Evolutionary conservation across 176 grass and related monocot genomes (phyloP), one percentile per base, ranked within the genome.

Genomic region (Cymbopogon citratus): DNA sequence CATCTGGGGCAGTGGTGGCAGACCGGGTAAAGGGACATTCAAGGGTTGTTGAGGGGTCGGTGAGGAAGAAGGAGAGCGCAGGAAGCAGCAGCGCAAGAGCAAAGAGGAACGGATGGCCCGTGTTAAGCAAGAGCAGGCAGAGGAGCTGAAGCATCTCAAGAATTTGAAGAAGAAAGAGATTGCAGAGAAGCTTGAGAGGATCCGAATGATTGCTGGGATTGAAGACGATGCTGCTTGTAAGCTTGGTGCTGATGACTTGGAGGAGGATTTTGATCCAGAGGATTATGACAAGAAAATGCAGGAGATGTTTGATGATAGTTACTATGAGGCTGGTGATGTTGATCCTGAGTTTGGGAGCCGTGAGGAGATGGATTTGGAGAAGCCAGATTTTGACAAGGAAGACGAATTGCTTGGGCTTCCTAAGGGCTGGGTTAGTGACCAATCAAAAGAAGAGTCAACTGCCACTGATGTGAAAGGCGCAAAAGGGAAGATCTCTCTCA

Each of bases 151-250:
- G 83, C 96, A 91, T 49, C 81, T 98, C 39, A 98, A 95, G 76
- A 98, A 98, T 77, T 62, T 98, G 73, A 98, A 98, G 90, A 98
- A 90, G 89, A 98, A 90, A 85, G 92, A 93, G 90, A 98, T 98
- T 35, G 75, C 88, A 21, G 92, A 95, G 82, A 98, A 95, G 81
- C 88, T 98, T 4, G 86, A 90, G 76, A 95, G 79, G 76, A 91
- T 98, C 65, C 72, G 23, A 12, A 80, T 74, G 18, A 86, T 98
- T 84, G 92, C 95, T 0, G 88, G 95, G 54, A 80, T 98, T 29
- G 88, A 81, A 61, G 72, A 84, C 2, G 78, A 77, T 40, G 76
- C 59, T 13, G 38, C 63, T 71, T 81, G 79, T 66, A 93, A 90
- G 68, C 81, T 98, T 23, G 90, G 80, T 56, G 92, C 74, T 10